Base-by-base conservation (phyloP, 495 filamentous ascomycete species). In the Annulohypoxylon maeteangense region DNA sequence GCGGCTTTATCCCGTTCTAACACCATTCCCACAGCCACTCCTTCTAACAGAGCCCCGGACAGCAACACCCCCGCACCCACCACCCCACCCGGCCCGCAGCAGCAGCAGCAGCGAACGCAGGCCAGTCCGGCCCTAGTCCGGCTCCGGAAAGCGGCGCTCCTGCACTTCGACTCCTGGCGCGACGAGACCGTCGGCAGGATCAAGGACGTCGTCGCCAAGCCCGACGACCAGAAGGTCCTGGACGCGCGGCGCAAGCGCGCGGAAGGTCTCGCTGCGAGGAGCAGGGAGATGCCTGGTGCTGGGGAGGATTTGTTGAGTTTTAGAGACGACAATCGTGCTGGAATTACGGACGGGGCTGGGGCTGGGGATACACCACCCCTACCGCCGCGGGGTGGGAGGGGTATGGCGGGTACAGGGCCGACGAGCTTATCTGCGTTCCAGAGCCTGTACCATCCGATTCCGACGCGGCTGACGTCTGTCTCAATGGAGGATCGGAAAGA, bases 151-250 rank as follows among this genome's bases (percentile, higher is more conserved):
- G 78, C 78, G 0, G 78, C 81, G 8, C 66, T 84, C 31, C 47
- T 72, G 36, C 79, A 85, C 44, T 83, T 83, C 36, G 79, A 83
- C 42, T 70, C 69, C 3, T 84, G 83, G 83, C 74, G 79, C 36
- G 69, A 67, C 7, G 78, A 81, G 18, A 66, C 78, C 0, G 62
- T 83, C 0, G 40, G 27, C 31, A 76, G 77, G 59, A 66, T 85
- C 1, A 83, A 78, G 50, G 81, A 82, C 8, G 65, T 84, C 7
- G 62, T 81, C 0, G 59, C 78, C 0, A 70, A 76, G 8, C 65
- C 73, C 5, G 82, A 84, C 53, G 77, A 80, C 51, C 63, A 75
- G 44, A 70, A 75, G 29, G 73, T 80, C 18, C 14, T 81, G 18
- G 80, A 80, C 1, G 76, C 79, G 34, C 74, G 82, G 7, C 76